phyloP scores from a whole-genome alignment of 1,284 basidiomycete species.

The Lentinus polychrous region DNA sequence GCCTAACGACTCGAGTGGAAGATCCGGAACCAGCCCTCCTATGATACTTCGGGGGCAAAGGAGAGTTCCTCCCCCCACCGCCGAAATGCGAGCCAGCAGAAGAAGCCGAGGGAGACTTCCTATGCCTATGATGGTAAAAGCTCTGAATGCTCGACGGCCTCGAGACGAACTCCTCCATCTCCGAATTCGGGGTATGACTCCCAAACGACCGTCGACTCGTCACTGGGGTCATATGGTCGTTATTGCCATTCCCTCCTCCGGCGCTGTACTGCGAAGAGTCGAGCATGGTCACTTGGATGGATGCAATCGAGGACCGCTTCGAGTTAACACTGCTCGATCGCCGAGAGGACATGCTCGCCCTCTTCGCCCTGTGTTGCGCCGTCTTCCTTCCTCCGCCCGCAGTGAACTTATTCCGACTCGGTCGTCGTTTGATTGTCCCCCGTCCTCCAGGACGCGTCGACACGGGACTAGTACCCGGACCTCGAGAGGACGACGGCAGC shows the following conservation, averaged over 20 bases:
- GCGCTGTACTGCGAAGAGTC: conserved; percentile 32
- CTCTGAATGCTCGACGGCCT: conserved; percentile 71
- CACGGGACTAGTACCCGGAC: conserved; percentile 18
- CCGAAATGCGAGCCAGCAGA: conserved; percentile 60
- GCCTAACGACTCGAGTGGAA: conserved; percentile 71
- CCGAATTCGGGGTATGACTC: conserved; percentile 72
- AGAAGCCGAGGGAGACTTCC: conserved; percentile 69
- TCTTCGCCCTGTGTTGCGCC: conserved; percentile 41
- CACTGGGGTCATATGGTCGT: conserved; percentile 34
- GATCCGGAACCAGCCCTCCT: conserved; percentile 66
- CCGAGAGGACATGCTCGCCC: conserved; percentile 62
- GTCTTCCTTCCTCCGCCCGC: conserved; percentile 18
- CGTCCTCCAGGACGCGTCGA: conserved; percentile 19
- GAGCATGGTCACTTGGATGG: conserved; percentile 49
- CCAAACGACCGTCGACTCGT: conserved; percentile 56
- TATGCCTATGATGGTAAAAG: conserved; percentile 50
- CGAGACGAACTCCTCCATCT: conserved; percentile 65
- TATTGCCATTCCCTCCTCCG: no score
- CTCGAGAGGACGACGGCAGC: conserved; percentile 10
- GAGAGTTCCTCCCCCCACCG: conserved; percentile 41
- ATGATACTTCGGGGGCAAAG: conserved; percentile 67
- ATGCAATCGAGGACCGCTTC: conserved; percentile 61
- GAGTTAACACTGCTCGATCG: conserved; percentile 81
- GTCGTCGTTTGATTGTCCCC: conserved; percentile 38
- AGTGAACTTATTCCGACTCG: conserved; percentile 31